Base-by-base conservation (phyloP, 2,329 filamentous ascomycete genomes). In the Sporothrix protearum region DNA sequence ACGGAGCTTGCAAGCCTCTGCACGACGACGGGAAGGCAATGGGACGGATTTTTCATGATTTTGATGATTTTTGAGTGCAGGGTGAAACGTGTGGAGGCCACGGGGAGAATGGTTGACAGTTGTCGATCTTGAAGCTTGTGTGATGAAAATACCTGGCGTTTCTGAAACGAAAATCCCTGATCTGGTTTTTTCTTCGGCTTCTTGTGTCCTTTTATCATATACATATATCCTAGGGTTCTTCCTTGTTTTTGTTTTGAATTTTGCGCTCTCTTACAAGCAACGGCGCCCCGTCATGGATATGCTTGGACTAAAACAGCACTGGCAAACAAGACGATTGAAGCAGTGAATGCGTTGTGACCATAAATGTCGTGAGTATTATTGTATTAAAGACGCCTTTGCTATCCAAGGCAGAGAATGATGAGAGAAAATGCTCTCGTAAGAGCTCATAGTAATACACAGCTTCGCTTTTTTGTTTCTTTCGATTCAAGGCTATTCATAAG, bases 221-320 rank as follows among this genome's bases (percentile, higher is more conserved):
- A 64, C 36, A 39, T 64, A 64, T 64, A 64, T 64, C 59, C 59
- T 64, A 64, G 59, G 59, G 45, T 22, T 19, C 25, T 53, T 55
- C 39, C 10, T 19, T 59, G 36, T 39, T 59, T 30, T 22, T 59
- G 22, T 59, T 59, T 1, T 7, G 55, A 19, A 19, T 39, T n/a
- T n/a, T n/a, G n/a, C n/a, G n/a, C n/a, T n/a, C n/a, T n/a, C n/a
- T 59, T n/a, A 14, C 14, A 33, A 36, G 22, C 14, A 39, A 39
- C 19, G 55, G 55, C 30, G 33, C 19, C 16, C 30, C 19, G 1
- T 57, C 14, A 14, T n/a, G 28, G 39, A 12, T 4, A 64, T n/a
- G n/a, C n/a, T n/a, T n/a, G n/a, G n/a, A n/a, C n/a, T n/a, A n/a
- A n/a, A n/a, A n/a, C n/a, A n/a, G n/a, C n/a, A n/a, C n/a, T n/a